Percentiles rank a stretch among this genome's conserved stretches.
phyloP scores from a whole-genome alignment of 352 stramenopile genomes.

The Phytophthora boehmeriae region DNA sequence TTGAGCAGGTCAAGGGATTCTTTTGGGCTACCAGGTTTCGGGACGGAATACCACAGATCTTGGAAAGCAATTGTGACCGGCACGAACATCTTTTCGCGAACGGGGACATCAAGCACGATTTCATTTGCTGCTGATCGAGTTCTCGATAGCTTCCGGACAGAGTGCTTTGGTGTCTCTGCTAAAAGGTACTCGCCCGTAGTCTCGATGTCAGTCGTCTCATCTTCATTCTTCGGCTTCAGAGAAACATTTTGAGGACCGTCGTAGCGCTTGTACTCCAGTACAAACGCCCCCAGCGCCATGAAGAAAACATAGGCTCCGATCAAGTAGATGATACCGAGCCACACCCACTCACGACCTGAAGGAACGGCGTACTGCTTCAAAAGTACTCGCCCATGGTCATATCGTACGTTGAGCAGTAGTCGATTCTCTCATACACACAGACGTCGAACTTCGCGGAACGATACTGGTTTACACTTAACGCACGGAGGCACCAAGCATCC shows the following conservation, averaged over 20 bases:
- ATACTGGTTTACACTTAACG: constrained; percentile 51
- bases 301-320: constrained; percentile 28
- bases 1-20: constrained; percentile 55
- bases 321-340: constrained; percentile 35
- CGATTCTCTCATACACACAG: constrained; percentile 37
- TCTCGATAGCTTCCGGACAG: constrained; percentile 10
- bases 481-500: constrained; percentile 48
- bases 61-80: constrained; percentile 39
- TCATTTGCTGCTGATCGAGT: constrained; percentile 8
- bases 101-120: constrained; percentile 13
- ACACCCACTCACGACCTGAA: constrained; percentile 28
- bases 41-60: constrained; percentile 43
- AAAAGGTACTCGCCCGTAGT: constrained; percentile 12
- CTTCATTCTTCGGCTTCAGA: constrained; percentile 11
- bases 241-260: constrained; percentile 25
- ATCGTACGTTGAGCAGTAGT: constrained; percentile 39
- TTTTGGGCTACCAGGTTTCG: constrained; percentile 31
- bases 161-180: constrained; percentile 21
- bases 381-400: constrained; percentile 47
- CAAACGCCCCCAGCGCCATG: constrained; percentile 24
- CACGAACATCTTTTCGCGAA: constrained; percentile 21
- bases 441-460: constrained; percentile 32
- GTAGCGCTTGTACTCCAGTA: constrained; percentile 45
- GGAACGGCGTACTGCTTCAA: constrained; percentile 38
- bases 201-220: background rate